Conservation (phyloP, 2,329 filamentous ascomycete genomes). For the Cladophialophora exuberans region DNA sequence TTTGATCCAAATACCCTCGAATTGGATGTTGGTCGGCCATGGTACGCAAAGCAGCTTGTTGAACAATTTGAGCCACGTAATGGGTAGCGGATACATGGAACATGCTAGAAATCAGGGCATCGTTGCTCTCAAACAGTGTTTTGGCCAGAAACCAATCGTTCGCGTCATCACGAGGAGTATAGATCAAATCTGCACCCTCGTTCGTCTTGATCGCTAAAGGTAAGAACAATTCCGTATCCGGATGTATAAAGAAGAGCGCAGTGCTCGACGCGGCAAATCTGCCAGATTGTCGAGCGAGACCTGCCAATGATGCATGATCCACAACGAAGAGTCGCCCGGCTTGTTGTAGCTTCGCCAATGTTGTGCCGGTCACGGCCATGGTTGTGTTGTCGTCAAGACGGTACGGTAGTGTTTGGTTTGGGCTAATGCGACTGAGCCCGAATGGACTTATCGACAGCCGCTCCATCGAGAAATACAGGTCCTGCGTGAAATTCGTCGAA, state of each 20-base stretch:
- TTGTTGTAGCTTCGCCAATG: neutral
- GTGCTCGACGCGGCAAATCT: neutral
- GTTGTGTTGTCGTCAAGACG: neutral
- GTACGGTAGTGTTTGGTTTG: neutral
- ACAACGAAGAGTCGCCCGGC: neutral
- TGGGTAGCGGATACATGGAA: neutral
- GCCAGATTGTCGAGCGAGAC: neutral
- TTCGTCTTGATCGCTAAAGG: neutral
- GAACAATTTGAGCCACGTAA: neutral
- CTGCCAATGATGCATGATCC: neutral
- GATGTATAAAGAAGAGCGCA: neutral
- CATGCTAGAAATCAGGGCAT: neutral
- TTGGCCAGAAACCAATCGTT: neutral
- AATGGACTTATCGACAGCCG: neutral
- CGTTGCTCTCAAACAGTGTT: neutral
- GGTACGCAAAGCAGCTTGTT: neutral
- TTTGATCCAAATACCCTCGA: neutral
- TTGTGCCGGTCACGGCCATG: neutral
- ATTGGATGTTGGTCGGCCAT: neutral
- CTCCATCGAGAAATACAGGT: neutral
- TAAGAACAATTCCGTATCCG: neutral
- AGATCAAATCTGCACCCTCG: constrained; percentile 1
- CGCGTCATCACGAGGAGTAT: neutral
- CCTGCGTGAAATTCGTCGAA: neutral
- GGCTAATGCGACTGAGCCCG: neutral